Evolutionary conservation across 2,329 filamentous ascomycete genomes (phyloP).

Genomic region (Pestalotiopsis sp.): DNA sequence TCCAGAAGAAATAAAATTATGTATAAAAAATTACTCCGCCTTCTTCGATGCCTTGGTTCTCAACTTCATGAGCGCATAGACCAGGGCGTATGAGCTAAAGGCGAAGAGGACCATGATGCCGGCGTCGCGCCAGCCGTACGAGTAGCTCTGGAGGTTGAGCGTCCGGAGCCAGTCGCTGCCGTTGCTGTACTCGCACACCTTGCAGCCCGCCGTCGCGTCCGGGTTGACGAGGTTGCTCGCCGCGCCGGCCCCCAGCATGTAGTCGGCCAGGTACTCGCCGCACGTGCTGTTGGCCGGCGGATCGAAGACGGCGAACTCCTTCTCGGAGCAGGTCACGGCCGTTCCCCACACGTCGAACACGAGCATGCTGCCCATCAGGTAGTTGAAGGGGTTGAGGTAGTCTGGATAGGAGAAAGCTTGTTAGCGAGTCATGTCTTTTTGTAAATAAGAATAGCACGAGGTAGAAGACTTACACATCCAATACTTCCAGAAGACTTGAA

Average conservation of each 20-base stretch:
- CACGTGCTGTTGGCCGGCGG: slow-evolving; percentile 58
- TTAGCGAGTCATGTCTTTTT: not conserved
- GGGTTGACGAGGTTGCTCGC: slow-evolving; percentile 62
- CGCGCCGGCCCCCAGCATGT: slow-evolving; percentile 49
- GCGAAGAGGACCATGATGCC: slow-evolving; percentile 13
- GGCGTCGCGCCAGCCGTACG: slow-evolving; percentile 12
- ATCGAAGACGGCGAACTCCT: slow-evolving; percentile 55
- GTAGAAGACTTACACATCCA: slow-evolving; percentile 54
- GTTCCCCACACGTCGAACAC: slow-evolving; percentile 52
- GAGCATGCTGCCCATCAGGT: slow-evolving; percentile 60
- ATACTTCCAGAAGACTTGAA: slow-evolving; percentile 69
- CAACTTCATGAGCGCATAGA: slow-evolving; percentile 15
- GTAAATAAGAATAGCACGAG: not conserved
- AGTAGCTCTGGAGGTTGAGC: slow-evolving; percentile 8
- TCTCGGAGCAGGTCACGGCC: slow-evolving; percentile 47
- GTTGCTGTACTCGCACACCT: slow-evolving; percentile 12
- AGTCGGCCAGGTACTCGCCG: slow-evolving; percentile 57
- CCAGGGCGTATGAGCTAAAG: slow-evolving; percentile 12
- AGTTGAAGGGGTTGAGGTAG: slow-evolving; percentile 59
- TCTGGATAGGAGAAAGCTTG: not conserved
- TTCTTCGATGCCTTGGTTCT: slow-evolving; percentile 19
- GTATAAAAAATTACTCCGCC: not conserved
- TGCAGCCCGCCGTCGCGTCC: slow-evolving; percentile 45
- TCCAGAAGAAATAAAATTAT: not conserved
- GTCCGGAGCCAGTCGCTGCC: slow-evolving; percentile 10